phyloP scores from a whole-genome alignment of 805 yeast genomes.

The Trichomonascus vanleenenianus region DNA sequence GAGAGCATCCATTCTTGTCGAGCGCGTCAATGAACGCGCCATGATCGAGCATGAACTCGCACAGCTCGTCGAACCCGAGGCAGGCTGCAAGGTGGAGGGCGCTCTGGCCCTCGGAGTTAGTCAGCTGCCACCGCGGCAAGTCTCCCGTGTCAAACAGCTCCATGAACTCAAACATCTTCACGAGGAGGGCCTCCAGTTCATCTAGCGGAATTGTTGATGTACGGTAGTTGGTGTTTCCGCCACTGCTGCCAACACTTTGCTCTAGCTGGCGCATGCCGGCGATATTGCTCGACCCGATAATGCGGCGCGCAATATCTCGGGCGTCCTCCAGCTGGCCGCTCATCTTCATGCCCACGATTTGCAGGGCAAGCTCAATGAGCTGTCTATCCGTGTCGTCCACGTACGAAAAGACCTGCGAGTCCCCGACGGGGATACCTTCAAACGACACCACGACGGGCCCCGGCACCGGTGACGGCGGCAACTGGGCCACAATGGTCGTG shows the following conservation, averaged over 20 bases:
- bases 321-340: constrained; percentile 95
- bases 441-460: constrained; percentile 93
- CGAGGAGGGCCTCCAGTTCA: constrained; percentile 20
- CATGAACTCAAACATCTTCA: constrained; percentile 21
- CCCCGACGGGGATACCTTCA: constrained; percentile 34
- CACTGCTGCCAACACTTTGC: constrained; percentile 21
- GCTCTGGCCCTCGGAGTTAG: constrained; percentile 79
- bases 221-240: constrained; percentile 15
- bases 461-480: constrained; percentile 84
- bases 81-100: constrained; percentile 79
- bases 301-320: constrained; percentile 81
- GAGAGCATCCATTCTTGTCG: constrained; percentile 78
- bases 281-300: constrained; percentile 55
- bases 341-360: constrained; percentile 95
- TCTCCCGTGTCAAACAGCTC: constrained; percentile 2
- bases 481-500: constrained; percentile 82
- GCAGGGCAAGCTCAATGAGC: constrained; percentile 88
- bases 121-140: constrained; percentile 66
- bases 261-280: constrained; percentile 7
- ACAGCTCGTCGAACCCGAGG: constrained; percentile 59
- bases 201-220: constrained; percentile 7
- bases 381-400: constrained; percentile 94
- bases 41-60: constrained; percentile 52
- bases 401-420: constrained; percentile 68
- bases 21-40: constrained; percentile 52